These are phyloP conservation scores for Hydnum rufescens DNA, from an alignment of 768 basidiomycete genomes.

Conservation along the genomic window DNA sequence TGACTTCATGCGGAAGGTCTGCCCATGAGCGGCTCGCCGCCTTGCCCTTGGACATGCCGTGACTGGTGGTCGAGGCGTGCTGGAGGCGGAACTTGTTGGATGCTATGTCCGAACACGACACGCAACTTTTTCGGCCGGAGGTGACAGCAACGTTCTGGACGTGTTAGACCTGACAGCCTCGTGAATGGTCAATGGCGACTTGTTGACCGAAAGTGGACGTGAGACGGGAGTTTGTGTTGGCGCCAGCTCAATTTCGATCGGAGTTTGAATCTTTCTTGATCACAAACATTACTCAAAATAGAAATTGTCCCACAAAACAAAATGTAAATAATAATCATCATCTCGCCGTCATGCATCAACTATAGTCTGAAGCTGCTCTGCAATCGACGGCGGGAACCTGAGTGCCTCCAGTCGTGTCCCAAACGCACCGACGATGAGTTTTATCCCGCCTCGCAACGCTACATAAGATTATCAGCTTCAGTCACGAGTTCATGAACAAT, in stretches of 20 bases:
- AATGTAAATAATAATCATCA: neutral
- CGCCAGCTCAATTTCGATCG: neutral
- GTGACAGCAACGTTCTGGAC: too few species aligned
- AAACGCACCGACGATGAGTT: slow-evolving; percentile 49
- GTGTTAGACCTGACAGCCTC: neutral
- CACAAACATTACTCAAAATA: neutral
- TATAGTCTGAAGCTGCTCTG: slow-evolving; percentile 47
- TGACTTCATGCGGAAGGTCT: neutral
- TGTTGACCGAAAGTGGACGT: neutral
- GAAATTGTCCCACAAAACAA: neutral
- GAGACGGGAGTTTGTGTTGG: neutral
- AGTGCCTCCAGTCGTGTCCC: slow-evolving; percentile 55
- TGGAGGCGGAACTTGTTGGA: too few species aligned
- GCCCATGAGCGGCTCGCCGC: neutral
- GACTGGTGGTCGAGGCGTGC: neutral
- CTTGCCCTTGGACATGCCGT: neutral
- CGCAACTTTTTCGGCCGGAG: too few species aligned
- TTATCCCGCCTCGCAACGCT: slow-evolving; percentile 51
- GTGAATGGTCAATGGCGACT: neutral
- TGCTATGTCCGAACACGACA: too few species aligned
- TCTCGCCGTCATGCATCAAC: slow-evolving; percentile 23
- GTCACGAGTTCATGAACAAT: neutral
- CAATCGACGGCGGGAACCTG: slow-evolving; percentile 53
- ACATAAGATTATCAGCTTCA: neutral
- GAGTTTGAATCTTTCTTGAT: neutral